Evolutionary conservation across 345 rosid genomes (phyloP), one percentile per base, ranked within the genome.

Genomic region (Laguncularia racemosa): DNA sequence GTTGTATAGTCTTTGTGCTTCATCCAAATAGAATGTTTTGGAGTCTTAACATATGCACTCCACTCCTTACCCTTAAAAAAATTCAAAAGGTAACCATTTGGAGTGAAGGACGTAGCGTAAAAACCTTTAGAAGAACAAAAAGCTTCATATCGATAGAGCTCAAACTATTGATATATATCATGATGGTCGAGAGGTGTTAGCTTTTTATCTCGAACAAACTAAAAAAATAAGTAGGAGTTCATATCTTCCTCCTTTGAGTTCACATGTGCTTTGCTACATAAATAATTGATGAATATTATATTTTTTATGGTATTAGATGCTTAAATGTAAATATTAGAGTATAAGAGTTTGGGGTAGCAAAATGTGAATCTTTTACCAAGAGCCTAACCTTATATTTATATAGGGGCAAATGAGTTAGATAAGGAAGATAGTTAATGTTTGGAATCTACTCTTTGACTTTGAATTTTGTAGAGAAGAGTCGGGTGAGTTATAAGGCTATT

Each of bases 41-140:
- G 50, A 19, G 56, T 63, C 8, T 76, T 72, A 33, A 59, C 62
- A 13, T 55, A 50, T 5, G 74, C 53, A 15, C 33, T 46, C 92
- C 89, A 88, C n/a, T 80, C 68, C 49, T 71, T 76, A 54, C 67
- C 79, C 53, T 71, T 65, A 2, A 85, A 60, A 50, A 77, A 77
- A 16, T 58, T 15, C 14, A 88, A 89, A 40, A 89, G 88, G 49
- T 57, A 21, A 0, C 84, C 84, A 20, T 77, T 74, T 2, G 74
- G 71, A 16, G 67, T 74, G 14, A 77, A 63, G 3, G 92, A 82
- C 44, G 64, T 88, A 17, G 89, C 79, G 16, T 0, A 56, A 57
- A 68, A 81, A 7, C 18, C 0, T 15, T 48, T 28, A 10, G 63
- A 2, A 48, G 50, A 14, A 10, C 23, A 62, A 15, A 40, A 4